phyloP scores from a whole-genome alignment of 805 yeast species.

The Metschnikowia matae region DNA sequence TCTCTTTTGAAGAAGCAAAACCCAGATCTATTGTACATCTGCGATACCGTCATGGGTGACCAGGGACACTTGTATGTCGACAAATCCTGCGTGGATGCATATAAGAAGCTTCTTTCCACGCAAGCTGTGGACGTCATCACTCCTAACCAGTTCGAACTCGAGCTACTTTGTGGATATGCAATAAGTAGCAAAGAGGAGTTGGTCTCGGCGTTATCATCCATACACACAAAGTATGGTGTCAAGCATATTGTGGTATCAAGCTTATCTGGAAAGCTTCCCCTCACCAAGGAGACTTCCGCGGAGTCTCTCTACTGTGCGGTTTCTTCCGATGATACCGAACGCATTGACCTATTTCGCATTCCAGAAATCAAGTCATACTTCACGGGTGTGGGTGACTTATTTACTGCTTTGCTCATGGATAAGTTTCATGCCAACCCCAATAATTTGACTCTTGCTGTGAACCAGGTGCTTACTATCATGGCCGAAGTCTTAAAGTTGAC shows the following conservation, averaged over 20 bases:
- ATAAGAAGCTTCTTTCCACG: slow-evolving; percentile 7
- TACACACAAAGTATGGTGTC: slow-evolving; percentile 11
- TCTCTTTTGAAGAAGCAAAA: slow-evolving; percentile 6
- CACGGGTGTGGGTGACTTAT: slow-evolving; percentile 93
- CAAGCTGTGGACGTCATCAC: slow-evolving; percentile 15
- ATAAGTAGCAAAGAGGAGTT: slow-evolving; percentile 10
- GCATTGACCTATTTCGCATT: slow-evolving; percentile 37
- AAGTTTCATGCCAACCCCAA: slow-evolving; percentile 38
- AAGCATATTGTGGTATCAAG: slow-evolving; percentile 17
- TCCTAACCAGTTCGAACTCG: slow-evolving; percentile 20
- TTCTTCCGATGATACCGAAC: slow-evolving; percentile 10
- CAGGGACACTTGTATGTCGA: slow-evolving; percentile 20
- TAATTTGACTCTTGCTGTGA: slow-evolving; percentile 35
- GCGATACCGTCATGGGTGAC: slow-evolving; percentile 22
- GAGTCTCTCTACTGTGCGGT: slow-evolving; percentile 28
- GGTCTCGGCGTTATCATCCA: slow-evolving; percentile 9
- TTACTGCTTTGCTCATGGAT: slow-evolving; percentile 74
- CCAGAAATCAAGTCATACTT: slow-evolving; percentile 74
- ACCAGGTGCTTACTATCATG: slow-evolving; percentile 57
- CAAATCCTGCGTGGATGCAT: slow-evolving; percentile 14
- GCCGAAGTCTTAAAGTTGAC: slow-evolving; percentile 48
- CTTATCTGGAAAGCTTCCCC: slow-evolving; percentile 12
- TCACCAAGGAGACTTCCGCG: slow-evolving; percentile 4
- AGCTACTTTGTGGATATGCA: slow-evolving; percentile 14
- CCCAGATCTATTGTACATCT: slow-evolving; percentile 18